Conservation (phyloP, 371 early-diverging fungal genomes). For the Rhizopus stolonifer region DNA sequence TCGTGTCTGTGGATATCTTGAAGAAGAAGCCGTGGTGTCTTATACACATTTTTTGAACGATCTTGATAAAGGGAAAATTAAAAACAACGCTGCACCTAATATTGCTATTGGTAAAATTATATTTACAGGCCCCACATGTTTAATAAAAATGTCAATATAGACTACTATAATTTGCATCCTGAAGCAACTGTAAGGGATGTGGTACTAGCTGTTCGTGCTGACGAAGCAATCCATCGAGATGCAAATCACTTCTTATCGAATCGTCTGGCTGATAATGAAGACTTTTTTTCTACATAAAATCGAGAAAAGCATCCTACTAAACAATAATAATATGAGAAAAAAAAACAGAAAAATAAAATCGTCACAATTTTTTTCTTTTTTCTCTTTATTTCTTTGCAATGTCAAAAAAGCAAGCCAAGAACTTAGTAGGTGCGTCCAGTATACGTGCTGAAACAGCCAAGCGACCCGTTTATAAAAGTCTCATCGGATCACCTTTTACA, state of each 20-base stretch:
- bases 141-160: too few relatives aligned
- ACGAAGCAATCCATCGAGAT: conserved; percentile 95
- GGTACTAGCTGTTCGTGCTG: conserved; percentile 93
- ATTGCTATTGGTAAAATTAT: conserved; percentile 65
- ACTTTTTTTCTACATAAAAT: conserved; percentile 16
- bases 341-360: too few relatives aligned
- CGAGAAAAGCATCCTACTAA: neutral
- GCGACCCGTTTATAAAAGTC: conserved; percentile 30
- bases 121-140: neutral
- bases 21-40: conserved; percentile 93
- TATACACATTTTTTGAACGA: conserved; percentile 91
- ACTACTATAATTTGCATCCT: conserved; percentile 89
- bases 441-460: conserved; percentile 14
- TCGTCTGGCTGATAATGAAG: conserved; percentile 32
- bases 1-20: conserved; percentile 74
- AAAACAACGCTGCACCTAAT: conserved; percentile 67
- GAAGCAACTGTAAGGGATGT: conserved; percentile 88
- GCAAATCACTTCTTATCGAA: conserved; percentile 92
- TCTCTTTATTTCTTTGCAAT: neutral
- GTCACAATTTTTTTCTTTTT: too few relatives aligned
- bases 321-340: too few relatives aligned
- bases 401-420: conserved; percentile 1
- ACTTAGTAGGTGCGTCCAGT: neutral
- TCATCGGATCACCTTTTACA: conserved; percentile 31
- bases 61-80: conserved; percentile 76